phyloP scores from a whole-genome alignment of 108 stramenopile species.

The Cylindrotheca closterium region DNA sequence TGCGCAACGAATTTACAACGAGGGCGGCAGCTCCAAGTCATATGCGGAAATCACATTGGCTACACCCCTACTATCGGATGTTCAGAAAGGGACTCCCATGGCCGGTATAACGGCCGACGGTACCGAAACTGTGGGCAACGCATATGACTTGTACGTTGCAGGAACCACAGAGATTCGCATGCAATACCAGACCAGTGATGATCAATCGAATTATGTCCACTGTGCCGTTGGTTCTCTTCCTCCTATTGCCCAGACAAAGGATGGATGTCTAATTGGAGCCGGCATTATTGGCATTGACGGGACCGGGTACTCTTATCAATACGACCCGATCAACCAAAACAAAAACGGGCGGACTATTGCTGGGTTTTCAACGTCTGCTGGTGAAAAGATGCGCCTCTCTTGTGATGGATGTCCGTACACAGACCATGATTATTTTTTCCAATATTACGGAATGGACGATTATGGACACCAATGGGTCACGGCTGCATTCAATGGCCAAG shows the following conservation, averaged over 20 bases:
- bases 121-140: conserved; percentile 40
- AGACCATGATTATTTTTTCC: conserved; percentile 49
- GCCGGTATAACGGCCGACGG: conserved; percentile 41
- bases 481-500: conserved; percentile 61
- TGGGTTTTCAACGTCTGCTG: conserved; percentile 50
- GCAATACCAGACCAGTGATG: conserved; percentile 48
- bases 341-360: conserved; percentile 57
- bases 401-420: conserved; percentile 41
- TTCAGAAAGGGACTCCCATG: conserved; percentile 30
- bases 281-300: conserved; percentile 26
- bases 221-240: conserved; percentile 71
- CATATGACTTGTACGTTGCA: conserved; percentile 25
- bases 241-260: conserved; percentile 12
- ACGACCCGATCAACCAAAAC: conserved; percentile 45
- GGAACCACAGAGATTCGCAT: conserved; percentile 39
- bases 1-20: conserved; percentile 52
- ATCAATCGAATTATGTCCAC: conserved; percentile 45
- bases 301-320: conserved; percentile 26
- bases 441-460: conserved; percentile 66
- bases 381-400: conserved; percentile 37
- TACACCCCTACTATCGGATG: conserved; percentile 22
- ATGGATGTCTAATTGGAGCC: conserved; percentile 33
- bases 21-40: conserved; percentile 69
- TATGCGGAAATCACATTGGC: conserved; percentile 49
- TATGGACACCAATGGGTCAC: conserved; percentile 73